Percentiles rank a stretch among this genome's conserved stretches.
phyloP scores from a whole-genome alignment of 352 stramenopile genomes.

The Globisporangium camurandrum region DNA sequence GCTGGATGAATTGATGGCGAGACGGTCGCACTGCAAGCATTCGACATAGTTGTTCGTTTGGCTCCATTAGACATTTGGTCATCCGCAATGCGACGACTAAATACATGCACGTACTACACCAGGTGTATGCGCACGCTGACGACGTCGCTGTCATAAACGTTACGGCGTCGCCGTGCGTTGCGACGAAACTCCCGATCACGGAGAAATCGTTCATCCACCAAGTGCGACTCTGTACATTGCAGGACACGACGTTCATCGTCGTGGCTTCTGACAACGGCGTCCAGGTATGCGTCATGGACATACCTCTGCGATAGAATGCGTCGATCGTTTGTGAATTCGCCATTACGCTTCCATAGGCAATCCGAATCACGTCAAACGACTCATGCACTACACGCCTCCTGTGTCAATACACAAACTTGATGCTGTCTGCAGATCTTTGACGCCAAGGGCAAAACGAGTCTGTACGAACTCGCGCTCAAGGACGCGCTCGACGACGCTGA shows the following conservation, averaged over 20 bases:
- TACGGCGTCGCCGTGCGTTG: conserved; percentile 28
- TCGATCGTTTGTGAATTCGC: neutral
- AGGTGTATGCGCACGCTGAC: conserved; percentile 43
- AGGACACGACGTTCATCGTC: conserved; percentile 40
- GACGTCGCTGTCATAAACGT: conserved; percentile 39
- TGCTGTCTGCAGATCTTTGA: conserved; percentile 45
- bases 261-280: conserved; percentile 54
- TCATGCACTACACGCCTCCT: too few relatives aligned
- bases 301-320: neutral
- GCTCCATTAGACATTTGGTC: too few relatives aligned
- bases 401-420: too few relatives aligned
- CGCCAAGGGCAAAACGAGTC: conserved; percentile 34
- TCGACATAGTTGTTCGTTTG: too few relatives aligned
- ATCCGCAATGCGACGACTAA: neutral
- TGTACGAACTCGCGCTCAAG: conserved; percentile 55
- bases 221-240: conserved; percentile 50
- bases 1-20: too few relatives aligned
- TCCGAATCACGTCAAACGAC: too few relatives aligned
- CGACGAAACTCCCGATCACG: conserved; percentile 29
- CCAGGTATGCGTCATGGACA: conserved; percentile 20
- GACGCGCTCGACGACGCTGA: conserved; percentile 29
- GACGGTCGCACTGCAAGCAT: too few relatives aligned
- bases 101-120: neutral
- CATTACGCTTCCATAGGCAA: neutral
- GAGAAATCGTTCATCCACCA: conserved; percentile 53